Conservation (phyloP, 73 alveolate genomes). For the Paramecium tetraurelia region DNA sequence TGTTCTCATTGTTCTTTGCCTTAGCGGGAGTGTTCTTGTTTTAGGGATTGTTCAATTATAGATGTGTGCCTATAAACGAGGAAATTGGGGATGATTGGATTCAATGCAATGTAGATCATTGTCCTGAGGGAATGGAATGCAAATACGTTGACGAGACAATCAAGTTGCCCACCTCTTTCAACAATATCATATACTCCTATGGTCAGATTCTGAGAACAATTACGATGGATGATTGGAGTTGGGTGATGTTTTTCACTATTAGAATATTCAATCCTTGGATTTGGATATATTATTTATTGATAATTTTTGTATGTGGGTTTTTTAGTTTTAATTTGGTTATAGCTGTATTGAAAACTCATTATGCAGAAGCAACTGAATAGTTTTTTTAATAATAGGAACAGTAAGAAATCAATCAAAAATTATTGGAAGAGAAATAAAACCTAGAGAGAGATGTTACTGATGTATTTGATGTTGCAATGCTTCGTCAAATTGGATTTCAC, state of each 20-base stretch:
- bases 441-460: neutral
- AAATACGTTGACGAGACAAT: neutral
- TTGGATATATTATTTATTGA: neutral
- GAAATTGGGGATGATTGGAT: neutral
- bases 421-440: neutral
- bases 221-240: conserved; percentile 41
- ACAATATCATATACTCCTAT: neutral
- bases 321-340: conserved; percentile 5
- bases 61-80: neutral
- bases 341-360: conserved; percentile 25
- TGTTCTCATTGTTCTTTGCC: conserved; percentile 2
- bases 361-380: neutral
- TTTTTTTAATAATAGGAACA: neutral
- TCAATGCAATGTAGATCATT: neutral
- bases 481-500: neutral
- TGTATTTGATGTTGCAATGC: neutral
- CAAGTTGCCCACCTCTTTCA: neutral
- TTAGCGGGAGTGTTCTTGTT: neutral
- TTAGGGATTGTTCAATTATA: neutral
- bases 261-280: neutral
- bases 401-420: neutral
- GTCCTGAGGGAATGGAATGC: conserved; percentile 37
- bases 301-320: conserved; percentile 17
- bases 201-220: neutral
- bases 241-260: conserved; percentile 17